Percentiles rank a stretch among this genome's conserved stretches.
Evolutionary conservation across 306 rosid genomes (phyloP).

Genomic region (Pterocarpus santalinus): DNA sequence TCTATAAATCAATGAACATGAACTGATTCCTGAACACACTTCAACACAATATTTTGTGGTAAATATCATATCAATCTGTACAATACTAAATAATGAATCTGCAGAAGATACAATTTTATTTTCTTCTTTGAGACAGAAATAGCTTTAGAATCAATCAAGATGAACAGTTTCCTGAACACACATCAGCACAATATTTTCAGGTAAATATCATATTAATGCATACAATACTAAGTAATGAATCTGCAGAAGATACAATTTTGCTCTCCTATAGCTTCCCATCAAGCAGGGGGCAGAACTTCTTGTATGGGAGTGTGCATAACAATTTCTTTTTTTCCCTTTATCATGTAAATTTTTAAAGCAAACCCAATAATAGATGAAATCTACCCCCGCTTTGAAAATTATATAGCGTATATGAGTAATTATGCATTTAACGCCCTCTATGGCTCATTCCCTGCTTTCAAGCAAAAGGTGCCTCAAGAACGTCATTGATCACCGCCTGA

Average conservation of each 20-base stretch:
- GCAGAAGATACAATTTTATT: neutral
- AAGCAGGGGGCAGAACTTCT: neutral
- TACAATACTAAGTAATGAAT: neutral
- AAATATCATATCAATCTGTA: neutral
- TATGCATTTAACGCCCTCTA: neutral
- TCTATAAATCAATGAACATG: neutral
- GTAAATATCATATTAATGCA: neutral
- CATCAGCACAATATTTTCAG: neutral
- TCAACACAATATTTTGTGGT: neutral
- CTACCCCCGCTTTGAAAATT: neutral
- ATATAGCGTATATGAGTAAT: neutral
- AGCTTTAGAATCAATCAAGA: neutral
- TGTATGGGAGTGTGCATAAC: neutral
- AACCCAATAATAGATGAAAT: neutral
- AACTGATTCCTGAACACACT: conserved; percentile 1
- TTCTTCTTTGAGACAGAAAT: neutral
- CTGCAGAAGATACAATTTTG: neutral
- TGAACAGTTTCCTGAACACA: neutral
- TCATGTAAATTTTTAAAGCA: neutral
- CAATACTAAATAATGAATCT: neutral
- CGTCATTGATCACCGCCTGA: neutral
- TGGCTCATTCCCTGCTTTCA: neutral
- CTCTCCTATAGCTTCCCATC: no score
- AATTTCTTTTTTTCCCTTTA: neutral
- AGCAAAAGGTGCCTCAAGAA: neutral